Base-by-base conservation (phyloP, 768 basidiomycete genomes). In the Podaxis pistillaris region DNA sequence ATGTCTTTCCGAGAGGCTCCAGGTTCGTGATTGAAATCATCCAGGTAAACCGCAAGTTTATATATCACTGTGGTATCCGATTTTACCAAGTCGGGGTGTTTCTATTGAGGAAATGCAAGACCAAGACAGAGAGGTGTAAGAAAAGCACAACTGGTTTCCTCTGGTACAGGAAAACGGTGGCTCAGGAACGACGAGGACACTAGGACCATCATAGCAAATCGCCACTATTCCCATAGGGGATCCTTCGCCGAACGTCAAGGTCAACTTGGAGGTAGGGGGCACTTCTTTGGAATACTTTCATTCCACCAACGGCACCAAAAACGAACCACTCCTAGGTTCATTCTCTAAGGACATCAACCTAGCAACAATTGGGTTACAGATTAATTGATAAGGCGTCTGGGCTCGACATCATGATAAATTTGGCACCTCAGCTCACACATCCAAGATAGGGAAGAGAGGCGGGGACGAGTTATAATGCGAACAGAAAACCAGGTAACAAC, bases 401-500 rank as follows among this genome's bases (percentile, higher is more conserved):
- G 17, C 28, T 33, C 52, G 6, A 17, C 52, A 51, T 51, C 24
- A 51, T n/a, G 33, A 33, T 33, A 33, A 33, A 9, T 33, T 9
- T 33, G 33, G 9, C 50, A 17, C 19, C 22, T 19, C 22, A 11
- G 22, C 36, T 28, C 44, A 47, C 44, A 30, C 41, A 12, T 22
- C 37, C 19, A 63, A 24, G 56, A 60, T 28, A 28, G 52, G 19
- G 47, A 19, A 56, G n/a, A 9, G 52, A 63, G 24, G 15, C 13
- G 7, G 26, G 55, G 28, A 26, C 26, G 19, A 30, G 52, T 46
- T 47, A 62, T 56, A 65, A 65, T 55, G 58, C 57, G 49, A 51
- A 51, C 36, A 53, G 63, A 49, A n/a, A 40, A 36, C 49, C 33
- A 38, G 56, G 46, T 46, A 58, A 53, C 41, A 41, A 22, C 30